A percentile compares a stretch with the other conserved stretches of the same genome.
These are phyloP conservation scores for Intubia oerlemansii DNA, from an alignment of 2,329 filamentous ascomycete species.

Conservation along the genomic window DNA sequence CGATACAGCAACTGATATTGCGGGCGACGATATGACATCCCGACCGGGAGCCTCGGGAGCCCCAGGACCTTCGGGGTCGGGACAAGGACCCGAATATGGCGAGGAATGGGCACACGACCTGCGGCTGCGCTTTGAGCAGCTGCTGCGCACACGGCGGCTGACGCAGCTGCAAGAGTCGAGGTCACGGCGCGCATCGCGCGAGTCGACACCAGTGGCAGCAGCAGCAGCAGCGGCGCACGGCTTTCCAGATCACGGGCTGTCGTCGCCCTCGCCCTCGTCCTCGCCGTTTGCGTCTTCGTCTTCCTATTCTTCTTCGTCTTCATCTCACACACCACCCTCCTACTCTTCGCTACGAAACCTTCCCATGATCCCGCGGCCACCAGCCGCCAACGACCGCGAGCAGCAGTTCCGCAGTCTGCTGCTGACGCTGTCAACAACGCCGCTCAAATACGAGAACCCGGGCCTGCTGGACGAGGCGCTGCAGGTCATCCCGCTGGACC, in stretches of 20 bases:
- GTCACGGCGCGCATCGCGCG: conserved; percentile 34
- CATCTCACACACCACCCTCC: conserved; percentile 18
- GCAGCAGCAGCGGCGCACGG: background rate
- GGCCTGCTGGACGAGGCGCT: conserved; percentile 84
- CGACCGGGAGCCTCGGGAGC: too few relatives aligned
- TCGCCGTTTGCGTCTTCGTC: too few relatives aligned
- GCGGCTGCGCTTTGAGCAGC: conserved; percentile 64
- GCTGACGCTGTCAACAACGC: conserved; percentile 67
- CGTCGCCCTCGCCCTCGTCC: background rate
- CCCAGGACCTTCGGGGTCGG: too few relatives aligned
- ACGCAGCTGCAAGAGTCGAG: conserved; percentile 56
- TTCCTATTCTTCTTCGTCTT: background rate
- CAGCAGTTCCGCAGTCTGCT: conserved; percentile 66
- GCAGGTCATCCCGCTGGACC: conserved; percentile 65
- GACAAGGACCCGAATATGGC: conserved; percentile 38
- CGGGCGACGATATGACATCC: too few relatives aligned
- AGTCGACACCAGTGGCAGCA: too few relatives aligned
- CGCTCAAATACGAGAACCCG: conserved; percentile 89
- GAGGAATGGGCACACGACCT: conserved; percentile 63
- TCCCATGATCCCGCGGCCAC: conserved; percentile 46
- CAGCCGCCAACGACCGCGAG: conserved; percentile 38
- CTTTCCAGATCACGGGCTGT: too few relatives aligned
- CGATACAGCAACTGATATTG: too few relatives aligned
- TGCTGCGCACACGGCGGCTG: conserved; percentile 71
- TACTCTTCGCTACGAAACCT: conserved; percentile 28